These are phyloP conservation scores for Arthrobotrys sphaeroides DNA, from an alignment of 2,329 filamentous ascomycete genomes.

Conservation along the genomic window DNA sequence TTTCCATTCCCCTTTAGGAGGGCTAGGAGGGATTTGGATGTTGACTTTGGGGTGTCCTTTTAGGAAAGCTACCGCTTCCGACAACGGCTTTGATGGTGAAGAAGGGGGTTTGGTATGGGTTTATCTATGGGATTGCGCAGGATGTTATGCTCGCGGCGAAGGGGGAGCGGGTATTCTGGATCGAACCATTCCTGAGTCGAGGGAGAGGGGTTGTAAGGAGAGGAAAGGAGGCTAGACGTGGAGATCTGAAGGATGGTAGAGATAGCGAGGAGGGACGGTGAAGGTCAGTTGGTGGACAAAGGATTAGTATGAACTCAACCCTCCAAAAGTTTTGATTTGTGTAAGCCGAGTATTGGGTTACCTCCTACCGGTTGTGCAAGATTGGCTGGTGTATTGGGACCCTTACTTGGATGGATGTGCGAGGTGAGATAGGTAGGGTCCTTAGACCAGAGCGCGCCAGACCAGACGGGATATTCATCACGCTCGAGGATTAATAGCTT, in stretches of 20 bases:
- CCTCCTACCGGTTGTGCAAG: too few relatives aligned
- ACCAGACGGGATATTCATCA: too few relatives aligned
- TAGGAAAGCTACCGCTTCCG: conserved; percentile 81
- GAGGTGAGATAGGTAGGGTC: too few relatives aligned
- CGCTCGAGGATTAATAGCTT: too few relatives aligned
- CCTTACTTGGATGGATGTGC: too few relatives aligned
- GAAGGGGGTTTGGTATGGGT: conserved; percentile 78
- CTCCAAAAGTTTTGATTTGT: too few relatives aligned
- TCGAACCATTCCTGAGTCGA: conserved; percentile 44
- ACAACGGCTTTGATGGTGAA: conserved; percentile 81
- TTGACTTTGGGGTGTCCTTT: conserved; percentile 58
- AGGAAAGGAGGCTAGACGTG: background rate
- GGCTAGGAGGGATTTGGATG: conserved; percentile 56
- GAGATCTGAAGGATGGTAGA: background rate
- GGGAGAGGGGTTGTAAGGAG: background rate
- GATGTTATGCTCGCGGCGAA: conserved; percentile 52
- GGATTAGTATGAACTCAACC: too few relatives aligned
- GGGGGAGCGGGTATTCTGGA: conserved; percentile 47
- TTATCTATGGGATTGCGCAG: conserved; percentile 68
- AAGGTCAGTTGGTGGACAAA: too few relatives aligned
- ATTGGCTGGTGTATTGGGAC: too few relatives aligned
- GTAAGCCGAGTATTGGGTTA: too few relatives aligned
- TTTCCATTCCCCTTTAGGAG: conserved; percentile 17
- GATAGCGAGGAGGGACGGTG: background rate
- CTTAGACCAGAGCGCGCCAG: too few relatives aligned